Conservation (phyloP, 805 yeast genomes). For the Wickerhamiella lipophila region DNA sequence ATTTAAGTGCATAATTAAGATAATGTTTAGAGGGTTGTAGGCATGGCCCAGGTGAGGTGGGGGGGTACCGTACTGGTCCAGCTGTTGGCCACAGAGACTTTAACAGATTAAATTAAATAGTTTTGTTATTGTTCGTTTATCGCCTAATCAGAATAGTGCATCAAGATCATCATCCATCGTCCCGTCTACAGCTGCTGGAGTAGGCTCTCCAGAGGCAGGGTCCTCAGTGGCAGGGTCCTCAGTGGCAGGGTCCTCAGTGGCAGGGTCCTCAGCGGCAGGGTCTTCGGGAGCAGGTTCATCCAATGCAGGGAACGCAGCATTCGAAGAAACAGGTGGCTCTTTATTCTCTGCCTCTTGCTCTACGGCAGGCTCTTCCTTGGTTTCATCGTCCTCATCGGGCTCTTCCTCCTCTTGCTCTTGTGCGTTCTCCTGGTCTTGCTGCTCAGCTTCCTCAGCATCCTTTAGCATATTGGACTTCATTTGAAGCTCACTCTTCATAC, state of each 20-base stretch:
- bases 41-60: no score
- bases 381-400: constrained; percentile 25
- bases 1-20: constrained; percentile 1
- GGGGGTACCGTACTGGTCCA: no score
- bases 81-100: no score
- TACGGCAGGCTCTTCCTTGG: constrained; percentile 25
- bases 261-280: background rate
- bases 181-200: constrained; percentile 15
- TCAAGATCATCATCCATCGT: constrained; percentile 11
- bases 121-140: no score
- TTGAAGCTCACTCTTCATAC: constrained; percentile 70
- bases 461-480: constrained; percentile 58
- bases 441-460: constrained; percentile 22
- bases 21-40: no score
- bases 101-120: no score
- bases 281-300: background rate
- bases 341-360: constrained; percentile 25
- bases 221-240: background rate
- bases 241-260: background rate
- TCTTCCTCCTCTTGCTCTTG: constrained; percentile 30
- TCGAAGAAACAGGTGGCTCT: background rate
- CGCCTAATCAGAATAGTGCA: constrained; percentile 10
- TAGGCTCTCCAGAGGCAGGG: constrained; percentile 19
- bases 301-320: background rate
- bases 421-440: constrained; percentile 12